phyloP scores from a whole-genome alignment of 2,329 filamentous ascomycete genomes.

The Juglanconis juglandina region DNA sequence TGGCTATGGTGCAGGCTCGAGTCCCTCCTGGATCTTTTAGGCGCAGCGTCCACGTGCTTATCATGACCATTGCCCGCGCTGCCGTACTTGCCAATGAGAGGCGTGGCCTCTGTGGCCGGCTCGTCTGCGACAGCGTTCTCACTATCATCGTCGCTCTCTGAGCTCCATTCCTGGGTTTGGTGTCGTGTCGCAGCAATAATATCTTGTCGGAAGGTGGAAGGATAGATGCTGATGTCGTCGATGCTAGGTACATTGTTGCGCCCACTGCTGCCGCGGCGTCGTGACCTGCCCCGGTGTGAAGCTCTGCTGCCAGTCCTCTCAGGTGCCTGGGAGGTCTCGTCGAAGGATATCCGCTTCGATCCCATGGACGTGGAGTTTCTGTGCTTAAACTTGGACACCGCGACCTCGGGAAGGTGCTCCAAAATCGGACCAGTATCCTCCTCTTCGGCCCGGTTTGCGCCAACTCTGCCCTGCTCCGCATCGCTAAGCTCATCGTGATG shows the following conservation, averaged over 20 bases:
- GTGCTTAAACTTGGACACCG: slow-evolving; percentile 47
- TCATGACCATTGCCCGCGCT: slow-evolving; percentile 26
- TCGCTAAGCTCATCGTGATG: slow-evolving; percentile 34
- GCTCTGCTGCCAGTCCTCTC: slow-evolving; percentile 23
- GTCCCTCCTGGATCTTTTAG: slow-evolving; percentile 39
- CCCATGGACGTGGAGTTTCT: slow-evolving; percentile 21
- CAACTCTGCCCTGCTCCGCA: slow-evolving; percentile 51
- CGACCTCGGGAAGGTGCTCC: slow-evolving; percentile 61
- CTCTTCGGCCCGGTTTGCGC: slow-evolving; percentile 38
- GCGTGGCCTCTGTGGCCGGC: slow-evolving; percentile 35
- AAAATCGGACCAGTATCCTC: slow-evolving; percentile 59
- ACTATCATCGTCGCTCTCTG: slow-evolving; percentile 13
- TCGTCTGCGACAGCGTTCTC: slow-evolving; percentile 24
- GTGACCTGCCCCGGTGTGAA: slow-evolving; percentile 36
- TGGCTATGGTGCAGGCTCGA: slow-evolving; percentile 66
- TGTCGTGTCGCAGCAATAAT: slow-evolving; percentile 81
- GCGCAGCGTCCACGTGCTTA: slow-evolving; percentile 25
- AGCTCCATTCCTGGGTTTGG: slow-evolving; percentile 42
- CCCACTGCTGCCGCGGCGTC: slow-evolving; percentile 44
- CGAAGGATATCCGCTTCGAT: slow-evolving; percentile 18
- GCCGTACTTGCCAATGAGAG: slow-evolving; percentile 30
- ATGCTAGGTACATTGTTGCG: slow-evolving; percentile 63
- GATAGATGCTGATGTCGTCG: slow-evolving; percentile 78
- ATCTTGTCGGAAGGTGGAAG: slow-evolving; percentile 84
- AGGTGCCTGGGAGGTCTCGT: slow-evolving; percentile 28